Percentiles rank a stretch among this genome's conserved stretches.
Evolutionary conservation across 768 basidiomycete species (phyloP).

Genomic region (Lyophyllum atratum): DNA sequence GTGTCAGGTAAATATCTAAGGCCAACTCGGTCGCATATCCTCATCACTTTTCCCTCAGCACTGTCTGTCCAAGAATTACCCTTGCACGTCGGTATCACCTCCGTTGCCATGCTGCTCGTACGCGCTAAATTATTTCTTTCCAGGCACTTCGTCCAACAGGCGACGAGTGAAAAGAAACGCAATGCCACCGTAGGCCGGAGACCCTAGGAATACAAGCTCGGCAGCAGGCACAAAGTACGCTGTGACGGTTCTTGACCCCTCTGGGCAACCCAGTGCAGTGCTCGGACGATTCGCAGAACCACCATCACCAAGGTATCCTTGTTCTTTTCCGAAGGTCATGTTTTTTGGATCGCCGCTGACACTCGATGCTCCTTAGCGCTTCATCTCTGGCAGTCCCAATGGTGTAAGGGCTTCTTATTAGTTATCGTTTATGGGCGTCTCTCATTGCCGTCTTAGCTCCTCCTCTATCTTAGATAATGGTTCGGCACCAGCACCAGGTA

Average conservation of each 20-base stretch:
- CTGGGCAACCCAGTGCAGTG: slow-evolving; percentile 24
- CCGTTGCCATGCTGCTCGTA: background rate
- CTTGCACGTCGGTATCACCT: slow-evolving; percentile 76
- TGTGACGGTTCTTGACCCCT: slow-evolving; percentile 24
- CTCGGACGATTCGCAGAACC: slow-evolving; percentile 25
- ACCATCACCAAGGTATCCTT: slow-evolving; percentile 24
- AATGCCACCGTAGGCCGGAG: slow-evolving; percentile 55
- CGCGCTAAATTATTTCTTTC: background rate
- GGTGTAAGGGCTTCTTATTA: slow-evolving; percentile 31
- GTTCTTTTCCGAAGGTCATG: slow-evolving; percentile 11
- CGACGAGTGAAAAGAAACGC: slow-evolving; percentile 84
- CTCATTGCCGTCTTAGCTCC: slow-evolving; percentile 27
- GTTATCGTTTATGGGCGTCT: slow-evolving; percentile 13
- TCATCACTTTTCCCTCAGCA: slow-evolving; percentile 49
- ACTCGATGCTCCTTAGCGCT: slow-evolving; percentile 22
- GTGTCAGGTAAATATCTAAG: slow-evolving; percentile 59
- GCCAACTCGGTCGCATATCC: slow-evolving; percentile 14
- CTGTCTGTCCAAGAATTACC: slow-evolving; percentile 84
- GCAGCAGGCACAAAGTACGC: slow-evolving; percentile 46
- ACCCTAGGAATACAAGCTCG: slow-evolving; percentile 63
- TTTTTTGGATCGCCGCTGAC: slow-evolving; percentile 20
- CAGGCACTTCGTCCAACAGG: slow-evolving; percentile 82
- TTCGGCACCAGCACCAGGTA: slow-evolving; percentile 19
- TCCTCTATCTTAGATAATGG: slow-evolving; percentile 32
- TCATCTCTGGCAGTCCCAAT: slow-evolving; percentile 39